Base-by-base conservation (phyloP, 1,284 basidiomycete genomes). In the Ceratobasidium papillatum region DNA sequence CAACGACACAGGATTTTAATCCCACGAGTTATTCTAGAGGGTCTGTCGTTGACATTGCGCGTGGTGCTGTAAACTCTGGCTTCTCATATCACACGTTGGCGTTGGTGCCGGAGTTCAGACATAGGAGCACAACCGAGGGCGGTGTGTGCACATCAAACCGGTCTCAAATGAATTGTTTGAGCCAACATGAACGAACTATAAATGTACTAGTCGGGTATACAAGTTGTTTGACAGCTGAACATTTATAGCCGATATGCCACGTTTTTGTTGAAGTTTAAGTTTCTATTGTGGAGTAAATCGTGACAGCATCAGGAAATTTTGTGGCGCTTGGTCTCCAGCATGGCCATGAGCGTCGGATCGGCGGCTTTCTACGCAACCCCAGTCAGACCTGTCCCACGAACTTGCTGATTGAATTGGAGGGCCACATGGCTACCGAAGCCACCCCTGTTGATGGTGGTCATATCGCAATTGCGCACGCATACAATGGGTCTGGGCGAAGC, bases 391-490 rank as follows among this genome's bases (percentile, higher is more conserved):
- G 56, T 61, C 43, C 52, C 52, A 56, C 65, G 56, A 72, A 72
- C 17, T 52, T 25, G 25, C 12, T 27, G 30, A 62, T 62, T 72
- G 41, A 41, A 49, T 72, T 49, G 69, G 58, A 43, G 52, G 66
- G n/a, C 51, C 69, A 72, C 69, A 72, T 72, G 69, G 69, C 43
- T 34, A 25, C n/a, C 9, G 69, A 72, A 72, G 69, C 1, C 17
- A 61, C 56, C 69, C 65, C 59, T 27, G 32, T 72, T 62, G 69
- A 72, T 49, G 22, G 27, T 51, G 9, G 30, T 19, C 69, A 30
- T 59, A 59, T 59, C 65, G 38, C 34, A 69, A n/a, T 61, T 41
- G 30, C 34, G 27, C 8, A 34, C 68, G 58, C 58, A 72, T 72
- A 72, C 45, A 72, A 27, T 34, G 58, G 43, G 25, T 30, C 41